Base-by-base conservation (phyloP, 176 grass and related monocot genomes). In the Tillandsia fasciculata region DNA sequence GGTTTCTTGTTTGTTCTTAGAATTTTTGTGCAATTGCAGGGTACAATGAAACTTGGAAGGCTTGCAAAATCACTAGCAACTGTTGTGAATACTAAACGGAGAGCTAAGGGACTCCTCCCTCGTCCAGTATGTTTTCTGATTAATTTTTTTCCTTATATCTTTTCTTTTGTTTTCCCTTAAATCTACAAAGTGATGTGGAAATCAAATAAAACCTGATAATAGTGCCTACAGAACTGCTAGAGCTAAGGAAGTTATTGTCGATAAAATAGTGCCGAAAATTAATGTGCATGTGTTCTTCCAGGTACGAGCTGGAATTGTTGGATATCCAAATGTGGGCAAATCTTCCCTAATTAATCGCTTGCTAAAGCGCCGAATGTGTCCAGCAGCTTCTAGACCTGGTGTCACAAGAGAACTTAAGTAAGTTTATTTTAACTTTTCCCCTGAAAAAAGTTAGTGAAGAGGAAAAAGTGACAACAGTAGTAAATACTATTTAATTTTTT, bases 261-360 rank as follows among this genome's bases (percentile, higher is more conserved):
- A 42, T 42, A 42, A 42, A 42, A 7, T 0, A 42, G 33, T 42
- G 33, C 33, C 4, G 4, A 42, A 42, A 42, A 42, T 7, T 42
- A 42, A 42, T 42, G 3, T 42, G 33, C 33, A 42, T 42, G 33
- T 24, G 24, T 50, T 42, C 33, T 61, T 84, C 61, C 78, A 97
- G 94, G 84, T 99, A 66, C 87, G 89, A 74, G 89, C 89, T 77
- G 94, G 94, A 80, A 93, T 99, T 77, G 84, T 99, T 78, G 94
- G 94, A 79, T 99, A 99, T 83, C 94, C 94, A 72, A 99, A 99
- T 71, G 94, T 99, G 17, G 89, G 94, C 26, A 99, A 93, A 83
- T 99, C 89, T 54, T 99, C 94, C 78, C 77, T 99, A 73, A 90
- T 99, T 75, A 99, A 99, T 87, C 89, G 89, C 72, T 83, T 99